A percentile compares a stretch with the other conserved stretches of the same genome.
phyloP scores from a whole-genome alignment of 805 yeast species.

The Jamesozyma lodderae region DNA sequence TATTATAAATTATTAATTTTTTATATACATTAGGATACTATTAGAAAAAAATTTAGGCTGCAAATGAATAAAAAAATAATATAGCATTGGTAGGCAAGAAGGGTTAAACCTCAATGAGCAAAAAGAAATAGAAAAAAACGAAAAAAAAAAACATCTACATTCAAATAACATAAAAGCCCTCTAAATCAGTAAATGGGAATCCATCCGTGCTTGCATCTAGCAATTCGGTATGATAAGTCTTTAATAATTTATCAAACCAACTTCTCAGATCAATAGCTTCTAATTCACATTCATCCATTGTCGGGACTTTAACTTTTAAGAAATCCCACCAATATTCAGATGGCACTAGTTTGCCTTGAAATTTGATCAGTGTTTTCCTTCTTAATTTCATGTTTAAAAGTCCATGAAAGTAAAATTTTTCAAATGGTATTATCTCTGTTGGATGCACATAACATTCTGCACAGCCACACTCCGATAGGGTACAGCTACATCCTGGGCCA shows the following conservation, averaged over 20 bases:
- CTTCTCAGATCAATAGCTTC: constrained; percentile 17
- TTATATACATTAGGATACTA: no score
- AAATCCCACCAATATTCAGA: constrained; percentile 31
- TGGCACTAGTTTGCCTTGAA: constrained; percentile 23
- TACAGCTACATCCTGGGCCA: constrained; percentile 14
- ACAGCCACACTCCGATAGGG: constrained; percentile 19
- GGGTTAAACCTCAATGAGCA: neutral
- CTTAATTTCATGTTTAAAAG: constrained; percentile 18
- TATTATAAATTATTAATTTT: no score
- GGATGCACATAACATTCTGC: constrained; percentile 21
- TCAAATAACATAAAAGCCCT: constrained; percentile 11
- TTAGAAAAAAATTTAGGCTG: no score
- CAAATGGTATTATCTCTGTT: constrained; percentile 21
- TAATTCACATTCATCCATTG: constrained; percentile 14
- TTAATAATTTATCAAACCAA: constrained; percentile 24
- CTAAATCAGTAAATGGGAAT: constrained; percentile 6
- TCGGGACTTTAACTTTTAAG: constrained; percentile 20
- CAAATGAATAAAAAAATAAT: no score
- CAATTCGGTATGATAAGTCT: constrained; percentile 13
- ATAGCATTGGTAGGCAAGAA: no score
- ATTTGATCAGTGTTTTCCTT: constrained; percentile 23
- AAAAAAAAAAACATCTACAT: neutral
- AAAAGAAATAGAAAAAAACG: neutral
- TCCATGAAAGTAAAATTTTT: constrained; percentile 21
- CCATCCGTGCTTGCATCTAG: constrained; percentile 8